Percentiles rank a stretch among this genome's conserved stretches.
These are phyloP conservation scores for Termitomyces sp. DNA, from an alignment of 768 basidiomycete species.

Conservation along the genomic window DNA sequence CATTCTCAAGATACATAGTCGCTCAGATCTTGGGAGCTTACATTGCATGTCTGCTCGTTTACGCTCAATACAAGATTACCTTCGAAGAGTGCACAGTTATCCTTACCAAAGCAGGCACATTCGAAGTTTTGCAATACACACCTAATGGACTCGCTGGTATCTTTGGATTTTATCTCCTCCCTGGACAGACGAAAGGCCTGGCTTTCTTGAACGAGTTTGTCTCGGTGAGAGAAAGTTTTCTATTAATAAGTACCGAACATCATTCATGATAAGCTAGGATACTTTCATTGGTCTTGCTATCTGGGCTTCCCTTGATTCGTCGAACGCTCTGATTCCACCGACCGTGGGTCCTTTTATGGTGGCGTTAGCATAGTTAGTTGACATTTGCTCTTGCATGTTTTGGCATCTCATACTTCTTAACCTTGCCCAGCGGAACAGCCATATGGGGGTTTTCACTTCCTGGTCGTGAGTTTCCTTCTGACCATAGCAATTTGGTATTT, in stretches of 20 bases:
- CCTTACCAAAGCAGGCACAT: constrained; percentile 18
- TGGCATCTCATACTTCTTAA: not conserved
- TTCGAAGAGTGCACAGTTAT: constrained; percentile 32
- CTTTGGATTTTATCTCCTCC: constrained; percentile 43
- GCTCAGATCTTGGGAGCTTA: constrained; percentile 65
- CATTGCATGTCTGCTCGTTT: constrained; percentile 53
- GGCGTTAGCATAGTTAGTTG: constrained; percentile 51
- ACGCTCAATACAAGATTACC: constrained; percentile 54
- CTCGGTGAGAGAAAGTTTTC: constrained; percentile 28
- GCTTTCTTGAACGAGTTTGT: constrained; percentile 55
- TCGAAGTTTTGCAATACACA: constrained; percentile 25
- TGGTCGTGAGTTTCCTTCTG: constrained; percentile 30
- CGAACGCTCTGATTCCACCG: constrained; percentile 54
- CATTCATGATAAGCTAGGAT: constrained; percentile 22
- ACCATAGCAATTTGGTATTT: not conserved
- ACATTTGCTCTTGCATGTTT: not conserved
- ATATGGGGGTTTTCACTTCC: constrained; percentile 58
- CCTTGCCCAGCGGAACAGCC: constrained; percentile 37
- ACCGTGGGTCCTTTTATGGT: constrained; percentile 45
- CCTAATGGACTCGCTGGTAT: constrained; percentile 45
- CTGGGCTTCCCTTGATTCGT: constrained; percentile 51
- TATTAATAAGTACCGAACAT: not conserved
- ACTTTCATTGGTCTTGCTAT: constrained; percentile 45
- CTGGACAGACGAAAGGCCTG: constrained; percentile 37
- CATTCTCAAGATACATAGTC: constrained; percentile 45